Base-by-base conservation (phyloP, 805 yeast genomes). In the Yarrowia porcina region DNA sequence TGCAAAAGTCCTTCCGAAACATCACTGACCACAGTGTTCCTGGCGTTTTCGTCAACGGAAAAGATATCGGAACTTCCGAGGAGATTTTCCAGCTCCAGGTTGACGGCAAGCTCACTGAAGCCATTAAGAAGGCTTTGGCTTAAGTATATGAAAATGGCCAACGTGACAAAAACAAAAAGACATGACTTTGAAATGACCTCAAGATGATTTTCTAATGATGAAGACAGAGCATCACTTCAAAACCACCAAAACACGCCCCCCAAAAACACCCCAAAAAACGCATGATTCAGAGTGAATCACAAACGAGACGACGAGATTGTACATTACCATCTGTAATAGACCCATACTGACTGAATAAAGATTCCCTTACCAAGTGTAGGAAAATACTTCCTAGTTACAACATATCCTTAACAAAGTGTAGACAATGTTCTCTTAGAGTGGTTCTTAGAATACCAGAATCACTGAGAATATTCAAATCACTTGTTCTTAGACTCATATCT, bases 1-100 rank as follows among this genome's bases (percentile, higher is more conserved):
- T 39, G 49, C 61, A 56, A 39, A 56, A 56, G 38, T 39, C 61
- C 23, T 56, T 56, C 61, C 49, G 49, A 39, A 41, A 39, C 36
- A 39, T 39, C 61, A 39, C 61, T 2, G 39, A 39, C 30, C 49
- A 56, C 39, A 38, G 45, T 7, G 61, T 39, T 6, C 61, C 61
- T 20, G 38, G 9, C 23, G 10, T 56, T 13, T 56, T 39, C 12
- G 49, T 56, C 36, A 28, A 38, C 23, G 61, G 61, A 25, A 56
- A 56, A 49, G 59, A 49, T 9, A 27, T 54, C 18, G 47, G 47
- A 35, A 2, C 47, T 12, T 54, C 61, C 21, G 61, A 39, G 47
- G 36, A 56, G 18, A 52, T 52, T 18, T 56, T 11, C 36, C 28
- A 15, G 10, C 36, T 56, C 27, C 38, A 38, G 25, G 12, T 28